These are phyloP conservation scores for Lipomyces spencermartinsiae DNA, from an alignment of 805 yeast species.

Conservation along the genomic window DNA sequence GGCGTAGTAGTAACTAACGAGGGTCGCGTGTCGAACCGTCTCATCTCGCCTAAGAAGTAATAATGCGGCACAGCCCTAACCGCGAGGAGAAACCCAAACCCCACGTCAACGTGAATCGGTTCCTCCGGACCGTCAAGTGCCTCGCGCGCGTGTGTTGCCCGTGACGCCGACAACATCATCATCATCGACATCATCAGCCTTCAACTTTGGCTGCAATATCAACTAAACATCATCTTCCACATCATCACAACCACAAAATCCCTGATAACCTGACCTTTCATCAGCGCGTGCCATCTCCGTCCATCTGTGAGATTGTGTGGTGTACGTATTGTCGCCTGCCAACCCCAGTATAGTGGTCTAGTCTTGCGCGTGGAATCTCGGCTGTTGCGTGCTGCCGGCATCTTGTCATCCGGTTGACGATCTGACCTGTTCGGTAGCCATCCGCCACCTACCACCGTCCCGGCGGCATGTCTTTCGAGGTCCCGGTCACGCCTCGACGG, in stretches of 20 bases:
- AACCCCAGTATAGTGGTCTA: neutral
- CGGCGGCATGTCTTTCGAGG: constrained; percentile 39
- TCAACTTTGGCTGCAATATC: neutral
- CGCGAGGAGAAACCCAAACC: too few species aligned
- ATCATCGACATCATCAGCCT: neutral
- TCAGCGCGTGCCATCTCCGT: neutral
- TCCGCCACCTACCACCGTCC: neutral
- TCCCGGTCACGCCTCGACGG: constrained; percentile 63
- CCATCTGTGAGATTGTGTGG: neutral
- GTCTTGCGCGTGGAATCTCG: neutral
- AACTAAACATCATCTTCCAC: neutral
- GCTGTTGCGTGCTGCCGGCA: neutral
- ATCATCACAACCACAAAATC: neutral
- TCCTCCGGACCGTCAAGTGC: too few species aligned
- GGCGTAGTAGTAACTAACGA: too few species aligned
- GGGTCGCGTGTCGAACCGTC: too few species aligned
- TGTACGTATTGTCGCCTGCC: neutral
- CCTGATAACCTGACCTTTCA: neutral
- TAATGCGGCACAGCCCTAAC: too few species aligned
- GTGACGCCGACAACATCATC: neutral
- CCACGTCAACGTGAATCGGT: too few species aligned
- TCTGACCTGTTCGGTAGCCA: neutral
- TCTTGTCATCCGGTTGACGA: neutral
- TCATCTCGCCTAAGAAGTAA: too few species aligned
- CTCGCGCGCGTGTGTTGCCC: too few species aligned